A percentile compares a stretch with the other conserved stretches of the same genome.
phyloP scores from a whole-genome alignment of 1,139 yeast genomes.

The Geotrichum histeridarum region DNA sequence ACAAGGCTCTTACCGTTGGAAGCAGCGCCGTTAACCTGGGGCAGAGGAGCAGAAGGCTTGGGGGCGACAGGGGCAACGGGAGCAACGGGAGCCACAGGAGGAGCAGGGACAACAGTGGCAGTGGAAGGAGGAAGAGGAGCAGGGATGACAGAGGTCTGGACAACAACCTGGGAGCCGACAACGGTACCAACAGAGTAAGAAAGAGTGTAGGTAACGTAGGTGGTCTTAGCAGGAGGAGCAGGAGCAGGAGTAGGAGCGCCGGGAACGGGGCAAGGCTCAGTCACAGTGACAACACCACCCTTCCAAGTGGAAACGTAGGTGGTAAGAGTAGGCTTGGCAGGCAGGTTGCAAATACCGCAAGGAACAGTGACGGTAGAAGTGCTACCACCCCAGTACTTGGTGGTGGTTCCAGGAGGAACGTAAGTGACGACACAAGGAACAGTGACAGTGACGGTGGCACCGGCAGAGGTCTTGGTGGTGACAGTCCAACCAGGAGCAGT shows the following conservation, averaged over 20 bases:
- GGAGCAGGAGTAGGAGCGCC: neutral
- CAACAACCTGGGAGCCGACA: conserved; percentile 1
- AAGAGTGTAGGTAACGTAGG: conserved; percentile 1
- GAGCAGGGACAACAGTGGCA: neutral
- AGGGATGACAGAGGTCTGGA: neutral
- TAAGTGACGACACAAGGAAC: conserved; percentile 16
- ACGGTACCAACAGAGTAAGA: conserved; percentile 3
- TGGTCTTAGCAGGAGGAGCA: neutral
- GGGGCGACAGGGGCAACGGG: neutral
- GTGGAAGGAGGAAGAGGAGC: neutral
- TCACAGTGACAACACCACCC: conserved; percentile 6
- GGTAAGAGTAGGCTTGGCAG: neutral
- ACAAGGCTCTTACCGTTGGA: conserved; percentile 6
- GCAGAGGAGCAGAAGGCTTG: neutral
- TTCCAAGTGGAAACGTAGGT: neutral
- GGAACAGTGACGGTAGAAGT: conserved; percentile 12
- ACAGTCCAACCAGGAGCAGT: conserved; percentile 10
- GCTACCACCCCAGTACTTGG: conserved; percentile 12
- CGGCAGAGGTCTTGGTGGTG: conserved; percentile 12
- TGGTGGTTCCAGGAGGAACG: conserved; percentile 10
- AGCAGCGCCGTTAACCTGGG: conserved; percentile 14
- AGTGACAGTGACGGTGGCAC: conserved; percentile 18
- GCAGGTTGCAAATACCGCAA: neutral
- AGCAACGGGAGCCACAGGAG: neutral
- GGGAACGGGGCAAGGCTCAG: neutral